Conservation (phyloP, 768 basidiomycete species). For the Tulasnella sp. region DNA sequence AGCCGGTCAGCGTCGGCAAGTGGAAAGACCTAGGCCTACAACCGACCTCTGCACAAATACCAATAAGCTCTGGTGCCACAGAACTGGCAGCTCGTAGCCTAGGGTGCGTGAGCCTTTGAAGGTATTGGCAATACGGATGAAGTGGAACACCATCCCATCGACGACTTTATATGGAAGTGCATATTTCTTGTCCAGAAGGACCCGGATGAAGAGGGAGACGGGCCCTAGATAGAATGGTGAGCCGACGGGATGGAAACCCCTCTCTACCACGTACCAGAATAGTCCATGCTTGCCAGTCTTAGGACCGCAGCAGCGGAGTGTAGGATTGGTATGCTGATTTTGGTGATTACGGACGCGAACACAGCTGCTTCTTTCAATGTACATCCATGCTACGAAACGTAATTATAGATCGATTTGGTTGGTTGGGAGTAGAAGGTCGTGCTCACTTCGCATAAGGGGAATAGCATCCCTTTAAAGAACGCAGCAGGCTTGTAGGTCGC, state of each 20-base stretch:
- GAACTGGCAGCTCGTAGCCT: constrained; percentile 79
- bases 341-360: constrained; percentile 78
- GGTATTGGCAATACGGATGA: constrained; percentile 87
- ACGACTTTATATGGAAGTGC: constrained; percentile 96
- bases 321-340: constrained; percentile 87
- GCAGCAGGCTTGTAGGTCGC: constrained; percentile 93
- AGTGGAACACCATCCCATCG: constrained; percentile 95
- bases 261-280: constrained; percentile 48
- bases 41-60: constrained; percentile 83
- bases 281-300: constrained; percentile 92
- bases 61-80: constrained; percentile 95
- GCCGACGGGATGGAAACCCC: not conserved
- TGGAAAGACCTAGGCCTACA: not conserved
- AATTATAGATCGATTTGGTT: not conserved
- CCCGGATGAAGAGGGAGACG: constrained; percentile 92
- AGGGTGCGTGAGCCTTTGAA: constrained; percentile 54
- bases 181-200: constrained; percentile 94
- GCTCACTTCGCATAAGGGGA: constrained; percentile 84
- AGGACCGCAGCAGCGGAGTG: constrained; percentile 93
- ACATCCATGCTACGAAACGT: constrained; percentile 47
- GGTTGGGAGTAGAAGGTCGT: not conserved
- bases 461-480: constrained; percentile 96
- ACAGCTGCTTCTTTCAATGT: constrained; percentile 91
- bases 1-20: not conserved
- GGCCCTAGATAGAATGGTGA: constrained; percentile 41